Base-by-base conservation (phyloP, 345 rosid species). In the Carallia brachiata region DNA sequence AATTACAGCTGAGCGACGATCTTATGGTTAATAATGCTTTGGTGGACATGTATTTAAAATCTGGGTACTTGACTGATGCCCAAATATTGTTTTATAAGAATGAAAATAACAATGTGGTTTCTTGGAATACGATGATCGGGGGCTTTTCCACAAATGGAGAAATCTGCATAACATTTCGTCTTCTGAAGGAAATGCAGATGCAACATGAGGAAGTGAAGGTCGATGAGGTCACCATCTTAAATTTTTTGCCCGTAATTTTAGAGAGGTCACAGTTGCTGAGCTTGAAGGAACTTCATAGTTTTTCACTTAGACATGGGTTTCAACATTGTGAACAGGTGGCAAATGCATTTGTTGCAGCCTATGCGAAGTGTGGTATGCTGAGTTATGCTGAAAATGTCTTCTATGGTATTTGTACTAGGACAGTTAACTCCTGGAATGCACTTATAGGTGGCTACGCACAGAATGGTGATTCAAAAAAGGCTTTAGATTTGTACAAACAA, bases 401-500 rank as follows among this genome's bases (percentile, higher is more conserved):
- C 74, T 12, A 57, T 64, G 68, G 75, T 18, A 82, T 87, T 67
- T 62, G 65, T 47, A 68, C 7, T 10, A 87, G 80, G 80, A 86
- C 81, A 2, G 85, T 83, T 37, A 87, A 70, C 76, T 84, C 92
- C 68, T 89, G 90, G 92, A 89, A 89, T 83, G 90, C 92, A 34
- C 70, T 89, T 70, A 84, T 87, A 19, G 78, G 82, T 47, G 88
- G 87, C 9, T 75, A 72, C 67, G 85, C 84, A 12, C 89, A 84
- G 66, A 86, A 79, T 69, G 84, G 79, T 74, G 77, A 82, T 78
- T 83, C 90, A 57, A 63, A 32, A 57, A 71, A 75, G 72, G 88
- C 92, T 60, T 69, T 87, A 59, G 70, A 82, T 32, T 78, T 75
- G 15, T 72, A 68, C 68, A 61, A 56, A 68, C 73, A 84, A 76